phyloP scores from a whole-genome alignment of 192 early-diverging fungal species.

The Rhizophagus prolifer region DNA sequence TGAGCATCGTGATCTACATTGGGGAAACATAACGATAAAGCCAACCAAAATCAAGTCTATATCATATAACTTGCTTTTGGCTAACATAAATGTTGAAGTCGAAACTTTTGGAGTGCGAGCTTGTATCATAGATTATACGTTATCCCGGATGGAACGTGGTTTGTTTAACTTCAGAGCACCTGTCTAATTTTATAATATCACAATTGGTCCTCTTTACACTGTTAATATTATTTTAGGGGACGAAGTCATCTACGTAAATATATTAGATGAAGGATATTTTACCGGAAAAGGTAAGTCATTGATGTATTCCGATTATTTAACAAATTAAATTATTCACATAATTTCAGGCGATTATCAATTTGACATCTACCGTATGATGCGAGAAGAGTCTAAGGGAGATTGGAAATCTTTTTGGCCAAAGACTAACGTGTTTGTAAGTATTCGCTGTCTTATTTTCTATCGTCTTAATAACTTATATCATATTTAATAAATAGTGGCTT shows the following conservation, averaged over 20 bases:
- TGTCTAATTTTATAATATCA: neutral
- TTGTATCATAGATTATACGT: conserved; percentile 73
- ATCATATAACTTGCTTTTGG: conserved; percentile 16
- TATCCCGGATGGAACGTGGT: conserved; percentile 59
- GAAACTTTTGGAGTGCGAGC: conserved; percentile 62
- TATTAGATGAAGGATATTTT: conserved; percentile 57
- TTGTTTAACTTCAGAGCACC: neutral
- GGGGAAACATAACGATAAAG: conserved; percentile 72
- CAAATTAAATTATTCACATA: conserved; percentile 31
- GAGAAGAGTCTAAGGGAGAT: conserved; percentile 38
- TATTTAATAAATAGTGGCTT: conserved; percentile 39
- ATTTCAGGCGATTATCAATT: conserved; percentile 66
- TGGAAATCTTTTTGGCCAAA: conserved; percentile 46
- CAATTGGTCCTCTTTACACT: neutral
- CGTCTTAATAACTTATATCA: neutral
- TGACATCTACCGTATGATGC: conserved; percentile 75
- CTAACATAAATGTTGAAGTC: conserved; percentile 31
- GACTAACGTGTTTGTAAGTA: conserved; percentile 53
- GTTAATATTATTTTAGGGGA: conserved; percentile 1
- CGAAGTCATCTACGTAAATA: conserved; percentile 53
- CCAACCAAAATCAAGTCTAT: conserved; percentile 9
- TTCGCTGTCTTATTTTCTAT: neutral
- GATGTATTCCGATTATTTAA: neutral
- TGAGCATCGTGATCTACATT: conserved; percentile 74
- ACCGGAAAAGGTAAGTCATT: conserved; percentile 34